A percentile compares a stretch with the other conserved stretches of the same genome.
These are phyloP conservation scores for Candida pseudoglaebosa DNA, from an alignment of 805 yeast species.

Conservation along the genomic window DNA sequence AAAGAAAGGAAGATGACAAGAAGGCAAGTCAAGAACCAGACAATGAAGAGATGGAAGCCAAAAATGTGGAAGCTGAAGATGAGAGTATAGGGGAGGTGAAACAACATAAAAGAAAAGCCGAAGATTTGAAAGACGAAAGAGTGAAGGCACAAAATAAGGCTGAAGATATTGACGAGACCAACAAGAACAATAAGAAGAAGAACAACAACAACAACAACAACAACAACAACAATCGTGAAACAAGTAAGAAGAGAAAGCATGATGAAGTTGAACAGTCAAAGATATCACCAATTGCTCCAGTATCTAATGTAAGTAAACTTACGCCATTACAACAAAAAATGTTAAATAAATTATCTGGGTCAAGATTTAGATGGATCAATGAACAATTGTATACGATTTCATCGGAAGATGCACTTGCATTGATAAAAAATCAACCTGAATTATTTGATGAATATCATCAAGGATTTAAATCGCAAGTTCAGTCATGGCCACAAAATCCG, in stretches of 20 bases:
- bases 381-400: constrained; percentile 90
- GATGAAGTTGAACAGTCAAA: constrained; percentile 8
- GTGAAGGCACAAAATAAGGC: constrained; percentile 4
- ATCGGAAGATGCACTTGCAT: constrained; percentile 69
- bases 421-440: constrained; percentile 78
- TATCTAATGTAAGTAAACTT: constrained; percentile 34
- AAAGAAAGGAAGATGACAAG: constrained; percentile 13
- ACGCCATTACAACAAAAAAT: constrained; percentile 92
- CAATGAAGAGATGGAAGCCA: constrained; percentile 7
- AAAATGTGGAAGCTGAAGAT: constrained; percentile 6
- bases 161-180: constrained; percentile 4
- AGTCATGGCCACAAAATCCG: constrained; percentile 98
- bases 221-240: no score
- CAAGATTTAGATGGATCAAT: constrained; percentile 96
- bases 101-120: constrained; percentile 8
- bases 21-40: constrained; percentile 8
- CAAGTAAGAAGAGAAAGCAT: constrained; percentile 6
- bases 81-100: constrained; percentile 7
- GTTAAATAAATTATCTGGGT: constrained; percentile 92
- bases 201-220: no score
- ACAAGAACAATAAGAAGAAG: no score
- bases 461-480: constrained; percentile 93
- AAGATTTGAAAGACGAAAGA: constrained; percentile 1
- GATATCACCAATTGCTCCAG: constrained; percentile 11
- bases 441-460: constrained; percentile 92